These are phyloP conservation scores for Euclidium syriacum DNA, from an alignment of 345 rosid species.

Conservation along the genomic window DNA sequence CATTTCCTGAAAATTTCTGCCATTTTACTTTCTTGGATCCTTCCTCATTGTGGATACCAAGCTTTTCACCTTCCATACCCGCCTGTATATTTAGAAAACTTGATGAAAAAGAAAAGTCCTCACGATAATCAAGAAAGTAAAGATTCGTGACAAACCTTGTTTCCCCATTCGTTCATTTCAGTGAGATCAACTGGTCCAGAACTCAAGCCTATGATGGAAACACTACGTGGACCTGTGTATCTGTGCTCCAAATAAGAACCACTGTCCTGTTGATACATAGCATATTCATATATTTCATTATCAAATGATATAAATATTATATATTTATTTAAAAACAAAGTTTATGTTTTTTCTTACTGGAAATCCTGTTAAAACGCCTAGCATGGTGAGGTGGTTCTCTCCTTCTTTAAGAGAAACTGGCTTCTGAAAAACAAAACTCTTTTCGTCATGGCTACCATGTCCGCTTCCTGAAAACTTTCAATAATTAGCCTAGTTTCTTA, in stretches of 20 bases:
- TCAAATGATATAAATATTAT: background rate
- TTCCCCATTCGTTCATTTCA: conserved; percentile 53
- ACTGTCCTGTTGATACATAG: conserved; percentile 56
- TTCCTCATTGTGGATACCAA: conserved; percentile 35
- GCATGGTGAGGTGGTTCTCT: conserved; percentile 44
- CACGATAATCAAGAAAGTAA: background rate
- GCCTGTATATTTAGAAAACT: conserved; percentile 36
- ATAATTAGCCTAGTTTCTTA: background rate
- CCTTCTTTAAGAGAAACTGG: conserved; percentile 45
- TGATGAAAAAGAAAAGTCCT: background rate
- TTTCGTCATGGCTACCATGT: conserved; percentile 80
- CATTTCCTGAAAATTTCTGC: conserved; percentile 32
- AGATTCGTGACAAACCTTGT: conserved; percentile 44
- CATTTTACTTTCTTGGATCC: conserved; percentile 51
- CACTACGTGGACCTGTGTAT: conserved; percentile 74
- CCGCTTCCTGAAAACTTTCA: conserved; percentile 40
- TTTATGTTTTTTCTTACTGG: conserved; percentile 42
- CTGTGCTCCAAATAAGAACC: conserved; percentile 92
- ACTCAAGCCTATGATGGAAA: conserved; percentile 68
- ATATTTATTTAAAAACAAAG: background rate
- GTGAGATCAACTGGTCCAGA: conserved; percentile 80
- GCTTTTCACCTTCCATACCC: conserved; percentile 67
- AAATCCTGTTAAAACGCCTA: conserved; percentile 55
- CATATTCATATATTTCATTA: background rate
- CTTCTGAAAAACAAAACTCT: conserved; percentile 67